Evolutionary conservation across 192 early-diverging fungal genomes (phyloP), one percentile per base, ranked within the genome.

Genomic region (Rhizophagus clarus): DNA sequence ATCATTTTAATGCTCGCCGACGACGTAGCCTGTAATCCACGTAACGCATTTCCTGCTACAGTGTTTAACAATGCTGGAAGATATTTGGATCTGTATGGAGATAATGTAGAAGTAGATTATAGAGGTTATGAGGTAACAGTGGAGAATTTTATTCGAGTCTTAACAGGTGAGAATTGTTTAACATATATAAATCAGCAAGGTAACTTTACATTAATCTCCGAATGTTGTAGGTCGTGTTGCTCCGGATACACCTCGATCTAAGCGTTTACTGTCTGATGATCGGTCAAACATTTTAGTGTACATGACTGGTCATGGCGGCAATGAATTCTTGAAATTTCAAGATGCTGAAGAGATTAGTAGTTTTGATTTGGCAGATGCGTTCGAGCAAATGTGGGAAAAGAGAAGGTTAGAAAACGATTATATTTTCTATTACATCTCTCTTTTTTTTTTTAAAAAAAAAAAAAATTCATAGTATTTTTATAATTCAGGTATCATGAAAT

Each of bases 1-100:
- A 98, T 99, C 81, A 96, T 99, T 64, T 91, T 99, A n/a, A 98
- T 99, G 97, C 91, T 99, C 8, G 95, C 97, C 2, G 98, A 99
- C 83, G 98, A 99, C 84, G 94, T 97, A n/a, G 96, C 97, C 0
- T 99, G 98, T 88, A 99, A 99, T 82, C 87, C 97, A 3, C 90
- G 98, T 70, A 99, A 99, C 83, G 90, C 88, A 42, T 93, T 93
- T 75, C 95, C 96, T 0, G 98, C 94, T 0, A 95, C 96, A 0
- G 96, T 99, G 2, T 98, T 91, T 84, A 97, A 98, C 81, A 97
- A 97, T 86, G 93, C 94, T 24, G 90, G 84, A 20, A 87, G 93
- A 42, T 80, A 88, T 11, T 83, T 96, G 14, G 98, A 99, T 84
- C 84, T 99, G 22, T 99, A 99, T 80, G 97, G 98, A 45, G 90